Base-by-base conservation (phyloP, 495 filamentous ascomycete genomes). In the Cercophora sp. region DNA sequence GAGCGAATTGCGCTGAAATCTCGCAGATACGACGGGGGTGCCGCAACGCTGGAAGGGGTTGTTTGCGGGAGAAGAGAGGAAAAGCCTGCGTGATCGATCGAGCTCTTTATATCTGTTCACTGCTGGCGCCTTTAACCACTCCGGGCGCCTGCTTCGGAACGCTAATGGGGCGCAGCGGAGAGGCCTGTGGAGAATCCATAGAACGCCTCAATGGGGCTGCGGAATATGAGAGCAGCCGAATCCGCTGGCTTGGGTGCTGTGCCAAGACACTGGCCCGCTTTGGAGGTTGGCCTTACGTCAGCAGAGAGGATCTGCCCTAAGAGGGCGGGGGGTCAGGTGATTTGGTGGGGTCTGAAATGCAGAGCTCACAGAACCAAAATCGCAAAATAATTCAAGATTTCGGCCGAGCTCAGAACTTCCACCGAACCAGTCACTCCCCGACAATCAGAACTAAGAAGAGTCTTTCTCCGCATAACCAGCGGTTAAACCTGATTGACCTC, bases 401-500 rank as follows among this genome's bases (percentile, higher is more conserved):
- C 24, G 40, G 29, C 34, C 42, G 44, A n/a, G 9, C 48, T 35
- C 6, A 34, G 46, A 53, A 41, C 58, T 59, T 57, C 57, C 41
- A 15, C 27, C 48, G 34, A 41, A 50, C 58, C 42, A 46, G 50
- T 51, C 57, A 62, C 24, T 56, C 51, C 52, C 40, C 36, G 41
- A 57, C 57, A n/a, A 52, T 59, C 64, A 69, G 73, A 72, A 76
- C 73, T 71, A 69, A 58, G 74, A 78, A 77, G 74, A 71, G 71
- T 78, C 75, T 77, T 75, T 78, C 75, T 77, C 75, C 75, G 75
- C 75, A 61, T 69, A 69, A 68, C 61, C 47, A 52, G 75, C 75
- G 75, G 75, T 78, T 78, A 78, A 78, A 78, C 57, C 29, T 68
- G 75, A 78, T 78, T 78, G 75, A 76, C 73, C 62, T 75, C 75